Percentiles rank a stretch among this genome's conserved stretches.
Evolutionary conservation across 2,329 filamentous ascomycete genomes (phyloP).

Genomic region (Hypocreales sp.): DNA sequence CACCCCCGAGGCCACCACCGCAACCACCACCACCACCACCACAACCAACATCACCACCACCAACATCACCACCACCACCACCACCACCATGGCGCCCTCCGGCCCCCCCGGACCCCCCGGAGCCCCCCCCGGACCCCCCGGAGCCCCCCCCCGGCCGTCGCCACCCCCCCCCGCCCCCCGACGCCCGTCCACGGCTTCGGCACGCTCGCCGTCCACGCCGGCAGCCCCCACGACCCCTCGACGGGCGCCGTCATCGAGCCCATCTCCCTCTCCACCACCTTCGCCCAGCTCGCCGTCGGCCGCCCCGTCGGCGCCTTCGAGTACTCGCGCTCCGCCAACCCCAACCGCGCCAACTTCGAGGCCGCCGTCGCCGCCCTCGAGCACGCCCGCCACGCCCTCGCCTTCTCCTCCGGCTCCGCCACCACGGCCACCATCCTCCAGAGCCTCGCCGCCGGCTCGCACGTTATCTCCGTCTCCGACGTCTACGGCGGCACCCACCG

Average conservation of each 20-base stretch:
- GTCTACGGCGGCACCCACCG: conserved; percentile 96
- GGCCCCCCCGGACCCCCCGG: conserved; percentile 24
- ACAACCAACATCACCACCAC: too few relatives aligned
- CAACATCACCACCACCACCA: too few relatives aligned
- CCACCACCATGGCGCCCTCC: conserved; percentile 15
- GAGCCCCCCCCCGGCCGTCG: conserved; percentile 31
- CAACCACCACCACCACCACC: too few relatives aligned
- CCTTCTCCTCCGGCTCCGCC: conserved; percentile 87
- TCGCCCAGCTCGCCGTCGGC: conserved; percentile 79
- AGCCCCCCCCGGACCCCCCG: conserved; percentile 24
- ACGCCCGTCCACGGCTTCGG: conserved; percentile 72
- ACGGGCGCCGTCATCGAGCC: conserved; percentile 94
- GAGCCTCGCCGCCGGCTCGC: conserved; percentile 76
- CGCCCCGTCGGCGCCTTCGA: conserved; percentile 80
- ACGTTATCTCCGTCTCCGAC: conserved; percentile 92
- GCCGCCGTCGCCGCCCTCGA: conserved; percentile 80
- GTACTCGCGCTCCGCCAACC: conserved; percentile 87
- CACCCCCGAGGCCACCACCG: too few relatives aligned
- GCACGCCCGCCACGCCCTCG: conserved; percentile 80
- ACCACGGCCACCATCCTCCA: conserved; percentile 89
- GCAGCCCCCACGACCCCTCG: conserved; percentile 73
- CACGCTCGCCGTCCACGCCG: conserved; percentile 88
- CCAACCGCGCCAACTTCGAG: conserved; percentile 93
- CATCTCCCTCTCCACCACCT: conserved; percentile 93
- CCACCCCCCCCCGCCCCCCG: conserved; percentile 56